Evolutionary conservation across 768 basidiomycete species (phyloP).

Genomic region (Kondoa subrosea): DNA sequence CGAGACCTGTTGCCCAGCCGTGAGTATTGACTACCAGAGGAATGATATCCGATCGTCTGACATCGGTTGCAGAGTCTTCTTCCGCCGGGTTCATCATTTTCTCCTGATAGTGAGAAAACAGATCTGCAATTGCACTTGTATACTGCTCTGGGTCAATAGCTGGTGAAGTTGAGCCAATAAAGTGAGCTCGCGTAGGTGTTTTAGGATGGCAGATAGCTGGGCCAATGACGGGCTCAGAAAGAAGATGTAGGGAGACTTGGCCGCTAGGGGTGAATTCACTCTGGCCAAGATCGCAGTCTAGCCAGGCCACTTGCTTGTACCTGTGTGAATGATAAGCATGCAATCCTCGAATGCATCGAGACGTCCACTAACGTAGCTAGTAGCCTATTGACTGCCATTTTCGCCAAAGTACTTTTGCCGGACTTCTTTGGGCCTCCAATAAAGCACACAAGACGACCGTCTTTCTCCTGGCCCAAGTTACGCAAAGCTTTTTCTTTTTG

Average conservation of each 20-base stretch:
- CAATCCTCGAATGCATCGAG: background rate
- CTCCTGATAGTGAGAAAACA: conserved; percentile 48
- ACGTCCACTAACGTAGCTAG: background rate
- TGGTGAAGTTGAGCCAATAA: conserved; percentile 61
- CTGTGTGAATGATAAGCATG: conserved; percentile 31
- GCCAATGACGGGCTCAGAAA: conserved; percentile 55
- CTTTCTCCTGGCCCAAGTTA: background rate
- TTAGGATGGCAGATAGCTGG: conserved; percentile 72
- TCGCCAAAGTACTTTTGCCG: background rate
- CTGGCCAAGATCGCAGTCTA: conserved; percentile 87
- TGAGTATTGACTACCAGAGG: conserved; percentile 89
- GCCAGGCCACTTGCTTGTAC: conserved; percentile 64
- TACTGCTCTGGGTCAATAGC: conserved; percentile 61
- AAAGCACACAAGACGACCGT: background rate
- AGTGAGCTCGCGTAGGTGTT: conserved; percentile 57
- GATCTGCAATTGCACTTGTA: conserved; percentile 48
- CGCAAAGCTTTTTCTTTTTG: background rate
- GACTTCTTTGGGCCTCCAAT: background rate
- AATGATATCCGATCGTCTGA: conserved; percentile 27
- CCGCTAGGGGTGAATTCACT: conserved; percentile 82
- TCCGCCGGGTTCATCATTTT: conserved; percentile 32
- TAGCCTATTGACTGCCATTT: background rate
- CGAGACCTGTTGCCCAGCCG: conserved; percentile 91
- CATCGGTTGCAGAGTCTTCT: conserved; percentile 25
- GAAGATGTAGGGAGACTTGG: conserved; percentile 58